phyloP scores from a whole-genome alignment of 208 protist genomes.

The Tetramitus jugosus region DNA sequence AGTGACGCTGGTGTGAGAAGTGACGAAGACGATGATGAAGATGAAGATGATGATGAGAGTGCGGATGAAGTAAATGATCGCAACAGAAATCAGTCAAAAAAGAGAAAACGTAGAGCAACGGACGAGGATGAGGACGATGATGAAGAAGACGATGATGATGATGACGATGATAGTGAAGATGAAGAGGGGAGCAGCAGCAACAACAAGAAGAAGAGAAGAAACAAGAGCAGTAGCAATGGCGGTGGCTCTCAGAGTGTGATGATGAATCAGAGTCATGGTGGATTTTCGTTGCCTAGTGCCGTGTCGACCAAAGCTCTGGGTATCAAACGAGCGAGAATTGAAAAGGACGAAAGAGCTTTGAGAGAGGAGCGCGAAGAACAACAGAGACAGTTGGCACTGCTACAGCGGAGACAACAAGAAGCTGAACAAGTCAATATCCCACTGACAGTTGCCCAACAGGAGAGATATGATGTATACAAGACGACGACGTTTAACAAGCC shows the following conservation, averaged over 20 bases:
- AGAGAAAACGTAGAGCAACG: not conserved
- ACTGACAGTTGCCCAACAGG: not conserved
- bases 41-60: not conserved
- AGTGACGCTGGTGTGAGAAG: not conserved
- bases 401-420: no score
- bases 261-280: not conserved
- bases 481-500: not conserved
- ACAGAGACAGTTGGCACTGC: no score
- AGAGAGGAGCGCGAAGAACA: no score
- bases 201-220: not conserved
- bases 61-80: no score
- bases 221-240: not conserved
- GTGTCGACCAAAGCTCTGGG: not conserved
- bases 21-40: no score
- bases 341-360: no score
- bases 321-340: not conserved
- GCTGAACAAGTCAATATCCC: not conserved
- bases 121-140: not conserved
- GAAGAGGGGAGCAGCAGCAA: not conserved
- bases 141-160: not conserved
- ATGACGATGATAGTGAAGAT: not conserved
- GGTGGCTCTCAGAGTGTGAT: no score
- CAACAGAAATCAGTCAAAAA: no score
- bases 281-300: not conserved
- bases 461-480: conserved; percentile 1